Conservation (phyloP, 2,329 filamentous ascomycete genomes). For the Sporothrix pallida region DNA sequence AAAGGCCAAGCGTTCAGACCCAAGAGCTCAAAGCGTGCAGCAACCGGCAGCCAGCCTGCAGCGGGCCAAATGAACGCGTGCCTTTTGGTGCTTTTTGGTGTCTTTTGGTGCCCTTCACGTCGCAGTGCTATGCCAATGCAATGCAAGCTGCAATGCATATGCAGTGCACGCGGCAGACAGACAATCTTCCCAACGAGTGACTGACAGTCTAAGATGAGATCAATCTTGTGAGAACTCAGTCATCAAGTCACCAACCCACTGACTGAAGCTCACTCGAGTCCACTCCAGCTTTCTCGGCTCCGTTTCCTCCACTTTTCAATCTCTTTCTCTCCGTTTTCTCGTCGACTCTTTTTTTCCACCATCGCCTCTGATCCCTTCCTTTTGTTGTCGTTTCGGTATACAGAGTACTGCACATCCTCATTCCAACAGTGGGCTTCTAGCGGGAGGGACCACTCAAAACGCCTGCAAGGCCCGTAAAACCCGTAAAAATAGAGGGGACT, state of each 20-base stretch:
- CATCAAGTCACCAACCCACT: not conserved
- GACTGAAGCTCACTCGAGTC: not conserved
- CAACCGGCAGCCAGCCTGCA: not conserved
- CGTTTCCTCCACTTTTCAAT: not conserved
- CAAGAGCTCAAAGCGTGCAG: slow-evolving; percentile 2
- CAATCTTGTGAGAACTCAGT: too few relatives aligned
- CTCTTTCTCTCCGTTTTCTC: not conserved
- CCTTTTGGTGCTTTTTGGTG: not conserved
- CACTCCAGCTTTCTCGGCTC: slow-evolving; percentile 3
- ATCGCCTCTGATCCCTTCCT: slow-evolving; percentile 7
- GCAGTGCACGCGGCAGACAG: slow-evolving; percentile 19
- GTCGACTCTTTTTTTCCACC: not conserved
- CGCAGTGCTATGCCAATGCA: not conserved
- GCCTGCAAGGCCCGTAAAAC: not conserved
- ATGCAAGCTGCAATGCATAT: slow-evolving; percentile 12
- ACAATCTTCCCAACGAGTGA: not conserved
- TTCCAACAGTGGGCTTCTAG: slow-evolving; percentile 21
- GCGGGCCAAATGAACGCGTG: not conserved
- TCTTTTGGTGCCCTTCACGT: not conserved
- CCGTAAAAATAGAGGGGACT: not conserved
- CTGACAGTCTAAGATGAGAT: not conserved
- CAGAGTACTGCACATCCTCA: slow-evolving; percentile 30
- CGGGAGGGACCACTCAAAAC: not conserved
- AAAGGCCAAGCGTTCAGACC: not conserved
- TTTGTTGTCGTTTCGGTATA: slow-evolving; percentile 14